phyloP scores from a whole-genome alignment of 768 basidiomycete genomes.

The Brasilioporus rufonigricans region DNA sequence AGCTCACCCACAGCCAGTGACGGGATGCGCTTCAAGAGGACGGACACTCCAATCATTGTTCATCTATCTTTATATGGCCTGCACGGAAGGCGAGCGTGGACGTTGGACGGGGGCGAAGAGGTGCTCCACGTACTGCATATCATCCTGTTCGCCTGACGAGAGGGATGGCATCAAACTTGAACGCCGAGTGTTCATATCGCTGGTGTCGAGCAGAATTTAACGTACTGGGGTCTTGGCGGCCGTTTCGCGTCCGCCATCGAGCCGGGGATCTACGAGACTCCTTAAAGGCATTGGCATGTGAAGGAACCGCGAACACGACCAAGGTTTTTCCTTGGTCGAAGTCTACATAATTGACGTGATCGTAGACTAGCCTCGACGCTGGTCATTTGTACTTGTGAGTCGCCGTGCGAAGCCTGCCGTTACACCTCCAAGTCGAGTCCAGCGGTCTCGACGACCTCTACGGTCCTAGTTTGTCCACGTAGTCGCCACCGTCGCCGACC shows the following conservation, averaged over 20 bases:
- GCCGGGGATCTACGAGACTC: conserved; percentile 20
- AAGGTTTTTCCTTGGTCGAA: conserved; percentile 35
- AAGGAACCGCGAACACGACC: conserved; percentile 11
- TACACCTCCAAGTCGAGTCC: no score
- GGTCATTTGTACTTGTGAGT: no score
- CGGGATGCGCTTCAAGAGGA: neutral
- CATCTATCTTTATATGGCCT: conserved; percentile 16
- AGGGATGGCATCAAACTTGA: neutral
- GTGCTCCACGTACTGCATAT: conserved; percentile 1
- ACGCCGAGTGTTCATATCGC: neutral
- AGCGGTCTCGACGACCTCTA: no score
- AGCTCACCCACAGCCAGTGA: neutral
- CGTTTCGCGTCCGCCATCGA: conserved; percentile 31
- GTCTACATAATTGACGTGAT: conserved; percentile 32
- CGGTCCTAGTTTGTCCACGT: conserved; percentile 11
- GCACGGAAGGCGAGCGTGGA: neutral
- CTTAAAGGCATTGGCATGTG: conserved; percentile 42
- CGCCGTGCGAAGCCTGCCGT: conserved; percentile 10
- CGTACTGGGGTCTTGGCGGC: conserved; percentile 30
- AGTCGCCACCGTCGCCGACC: conserved; percentile 9
- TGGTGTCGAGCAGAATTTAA: neutral
- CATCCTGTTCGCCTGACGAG: neutral
- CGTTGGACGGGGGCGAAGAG: conserved; percentile 8
- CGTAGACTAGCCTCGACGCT: no score
- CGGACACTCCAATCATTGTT: neutral